Evolutionary conservation across 2,329 filamentous ascomycete species (phyloP), one percentile per base, ranked within the genome.

Genomic region (Nigrospora oryzae): DNA sequence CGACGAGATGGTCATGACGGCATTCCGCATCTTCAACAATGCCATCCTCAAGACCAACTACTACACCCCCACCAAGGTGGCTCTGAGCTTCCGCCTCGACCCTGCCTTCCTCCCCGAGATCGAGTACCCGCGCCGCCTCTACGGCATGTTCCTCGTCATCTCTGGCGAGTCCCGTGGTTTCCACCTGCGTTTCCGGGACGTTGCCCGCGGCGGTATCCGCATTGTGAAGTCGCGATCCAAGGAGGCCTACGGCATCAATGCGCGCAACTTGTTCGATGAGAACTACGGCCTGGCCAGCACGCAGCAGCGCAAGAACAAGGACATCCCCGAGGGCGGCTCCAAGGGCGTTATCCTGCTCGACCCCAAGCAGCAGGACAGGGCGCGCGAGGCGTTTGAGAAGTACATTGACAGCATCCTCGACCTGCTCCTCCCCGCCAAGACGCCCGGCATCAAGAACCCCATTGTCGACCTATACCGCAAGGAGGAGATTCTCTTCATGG

Each of bases 221-320:
- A 98, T 98, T 51, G 93, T 98, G 67, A 97, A 97, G 75, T 97
- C 91, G 46, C 82, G 93, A 56, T 96, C 90, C 68, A 88, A 89
- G 65, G 93, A 98, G 66, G 88, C 90, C 3, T 98, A 96, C 63
- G 79, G 84, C 49, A 97, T 97, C 74, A 98, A 98, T 62, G 90
- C 90, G 34, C 85, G 93, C 48, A 95, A 89, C 46, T 77, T 98
- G 51, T 98, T 98, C 58, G 93, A 98, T 56, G 93, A 98, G 71
- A 98, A 98, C 69, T 98, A 98, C 69, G 94, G 93, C 51, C 79
- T 98, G 49, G 91, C 93, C 53, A 97, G 94, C 68, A 98, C 93
- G 0, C 93, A 98, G 68, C 93, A 98, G 70, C 88, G 93, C 61
- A 98, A 98, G 79, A 98, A 98, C 77, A 98, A 98, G 74, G 93